These are phyloP conservation scores for Aspergillus incahuasiensis DNA, from an alignment of 495 filamentous ascomycete species.

Conservation along the genomic window DNA sequence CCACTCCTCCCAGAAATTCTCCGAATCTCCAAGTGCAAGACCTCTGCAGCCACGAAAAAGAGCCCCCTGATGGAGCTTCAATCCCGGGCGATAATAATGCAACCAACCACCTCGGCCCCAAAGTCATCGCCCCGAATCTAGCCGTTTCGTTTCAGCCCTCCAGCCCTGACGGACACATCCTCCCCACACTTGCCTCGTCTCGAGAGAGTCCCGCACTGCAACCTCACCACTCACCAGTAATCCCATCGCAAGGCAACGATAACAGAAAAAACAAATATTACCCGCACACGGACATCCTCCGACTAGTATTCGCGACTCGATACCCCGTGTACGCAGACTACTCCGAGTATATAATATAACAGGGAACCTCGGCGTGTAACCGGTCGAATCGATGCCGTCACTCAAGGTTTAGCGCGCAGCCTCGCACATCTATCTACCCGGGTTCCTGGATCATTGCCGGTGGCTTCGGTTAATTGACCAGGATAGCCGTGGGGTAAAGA, in stretches of 20 bases:
- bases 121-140: background rate
- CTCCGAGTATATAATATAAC: no score
- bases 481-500: background rate
- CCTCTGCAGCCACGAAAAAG: no score
- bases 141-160: background rate
- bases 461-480: slow-evolving; percentile 2
- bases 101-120: slow-evolving; percentile 1
- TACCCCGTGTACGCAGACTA: no score
- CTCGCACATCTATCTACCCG: background rate
- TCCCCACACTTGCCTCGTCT: background rate
- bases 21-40: slow-evolving; percentile 5
- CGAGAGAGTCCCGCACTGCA: background rate
- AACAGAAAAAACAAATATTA: background rate
- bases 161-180: background rate
- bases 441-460: background rate
- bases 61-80: background rate
- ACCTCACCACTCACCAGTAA: background rate
- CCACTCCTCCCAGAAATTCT: background rate
- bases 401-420: background rate
- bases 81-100: background rate
- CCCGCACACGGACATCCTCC: no score
- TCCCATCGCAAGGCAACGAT: background rate
- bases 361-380: no score
- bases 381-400: no score
- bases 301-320: no score